These are phyloP conservation scores for Carex cristatella DNA, from an alignment of 176 grass and related monocot species.

Conservation along the genomic window DNA sequence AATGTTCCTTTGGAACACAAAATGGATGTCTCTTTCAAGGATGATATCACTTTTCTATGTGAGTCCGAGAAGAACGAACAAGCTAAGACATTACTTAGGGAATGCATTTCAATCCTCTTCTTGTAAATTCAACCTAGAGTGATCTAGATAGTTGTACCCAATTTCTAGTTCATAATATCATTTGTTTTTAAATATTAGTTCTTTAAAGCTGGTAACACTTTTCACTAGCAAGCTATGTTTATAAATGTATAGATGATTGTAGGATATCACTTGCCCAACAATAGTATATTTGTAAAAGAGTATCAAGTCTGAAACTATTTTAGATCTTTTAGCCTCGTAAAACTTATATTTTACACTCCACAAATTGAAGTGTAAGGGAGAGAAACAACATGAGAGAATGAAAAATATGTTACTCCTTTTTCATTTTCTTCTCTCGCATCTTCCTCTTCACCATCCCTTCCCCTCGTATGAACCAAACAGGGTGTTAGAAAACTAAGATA, in stretches of 20 bases:
- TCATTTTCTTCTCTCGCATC: background rate
- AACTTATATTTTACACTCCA: too few relatives aligned
- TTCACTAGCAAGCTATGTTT: background rate
- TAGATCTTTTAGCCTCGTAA: too few relatives aligned
- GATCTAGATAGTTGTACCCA: background rate
- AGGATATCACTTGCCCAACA: background rate
- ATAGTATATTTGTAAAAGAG: background rate
- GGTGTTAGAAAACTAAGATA: background rate
- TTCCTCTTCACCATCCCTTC: background rate
- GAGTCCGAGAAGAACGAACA: constrained; percentile 73
- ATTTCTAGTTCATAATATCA: background rate
- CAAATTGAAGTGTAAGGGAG: too few relatives aligned
- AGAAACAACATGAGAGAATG: too few relatives aligned
- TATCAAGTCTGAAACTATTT: background rate
- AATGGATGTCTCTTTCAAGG: constrained; percentile 49
- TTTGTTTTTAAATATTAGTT: background rate
- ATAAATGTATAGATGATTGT: constrained; percentile 2
- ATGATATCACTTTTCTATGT: constrained; percentile 48
- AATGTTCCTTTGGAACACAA: constrained; percentile 51
- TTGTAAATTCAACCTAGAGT: background rate
- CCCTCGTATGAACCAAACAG: background rate
- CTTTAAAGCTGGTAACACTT: background rate
- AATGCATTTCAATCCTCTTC: constrained; percentile 48
- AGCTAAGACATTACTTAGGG: constrained; percentile 59
- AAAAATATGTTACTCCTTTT: background rate